Percentiles rank a stretch among this genome's conserved stretches.
Evolutionary conservation across 768 basidiomycete genomes (phyloP).

Genomic region (Tricholoma hemisulphureum): DNA sequence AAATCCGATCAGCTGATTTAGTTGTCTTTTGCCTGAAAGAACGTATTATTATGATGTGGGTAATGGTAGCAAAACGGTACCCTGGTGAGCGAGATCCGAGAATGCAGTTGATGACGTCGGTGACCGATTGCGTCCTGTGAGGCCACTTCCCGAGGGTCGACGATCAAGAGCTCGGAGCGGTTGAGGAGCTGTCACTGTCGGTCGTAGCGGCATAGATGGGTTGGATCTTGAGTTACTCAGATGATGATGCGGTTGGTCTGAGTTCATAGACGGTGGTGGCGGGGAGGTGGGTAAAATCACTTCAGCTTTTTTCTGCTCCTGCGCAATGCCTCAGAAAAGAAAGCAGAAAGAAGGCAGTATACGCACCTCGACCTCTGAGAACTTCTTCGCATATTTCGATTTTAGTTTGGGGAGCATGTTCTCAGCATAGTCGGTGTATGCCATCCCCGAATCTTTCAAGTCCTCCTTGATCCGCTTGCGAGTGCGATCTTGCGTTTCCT

Average conservation of each 20-base stretch:
- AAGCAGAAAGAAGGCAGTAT: neutral
- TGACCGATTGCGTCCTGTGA: constrained; percentile 62
- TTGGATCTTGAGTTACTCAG: constrained; percentile 44
- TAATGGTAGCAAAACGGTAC: constrained; percentile 29
- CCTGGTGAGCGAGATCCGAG: constrained; percentile 86
- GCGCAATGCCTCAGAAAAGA: constrained; percentile 2
- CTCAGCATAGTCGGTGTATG: constrained; percentile 82
- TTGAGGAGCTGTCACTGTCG: constrained; percentile 67
- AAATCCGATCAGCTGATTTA: constrained; percentile 84
- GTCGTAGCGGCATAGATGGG: constrained; percentile 44
- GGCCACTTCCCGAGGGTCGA: constrained; percentile 60
- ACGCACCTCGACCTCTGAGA: constrained; percentile 81
- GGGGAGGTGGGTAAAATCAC: constrained; percentile 32
- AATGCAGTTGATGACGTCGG: constrained; percentile 76
- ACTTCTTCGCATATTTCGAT: constrained; percentile 77
- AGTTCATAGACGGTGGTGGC: constrained; percentile 30
- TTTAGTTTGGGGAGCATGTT: constrained; percentile 79
- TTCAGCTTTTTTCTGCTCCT: constrained; percentile 66
- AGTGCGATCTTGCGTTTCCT: constrained; percentile 93
- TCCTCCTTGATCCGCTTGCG: constrained; percentile 90
- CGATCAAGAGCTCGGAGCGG: constrained; percentile 75
- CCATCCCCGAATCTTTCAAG: constrained; percentile 69
- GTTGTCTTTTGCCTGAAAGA: constrained; percentile 70
- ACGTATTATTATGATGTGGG: constrained; percentile 6
- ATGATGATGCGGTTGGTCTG: constrained; percentile 31